These are phyloP conservation scores for Ascochyta rabiei DNA, from an alignment of 2,329 filamentous ascomycete species.

Conservation along the genomic window DNA sequence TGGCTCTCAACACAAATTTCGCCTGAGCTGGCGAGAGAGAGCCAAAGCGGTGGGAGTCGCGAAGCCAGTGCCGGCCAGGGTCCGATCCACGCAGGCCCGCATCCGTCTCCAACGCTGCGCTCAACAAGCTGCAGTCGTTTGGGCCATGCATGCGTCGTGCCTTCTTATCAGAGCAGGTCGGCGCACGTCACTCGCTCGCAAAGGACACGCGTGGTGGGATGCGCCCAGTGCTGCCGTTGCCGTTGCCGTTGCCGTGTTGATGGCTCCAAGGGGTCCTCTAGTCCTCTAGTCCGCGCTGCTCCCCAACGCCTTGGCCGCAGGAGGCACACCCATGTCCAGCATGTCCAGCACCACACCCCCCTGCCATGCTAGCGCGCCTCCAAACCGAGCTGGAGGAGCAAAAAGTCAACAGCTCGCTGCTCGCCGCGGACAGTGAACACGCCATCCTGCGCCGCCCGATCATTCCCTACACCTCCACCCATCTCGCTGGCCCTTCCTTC, in stretches of 20 bases:
- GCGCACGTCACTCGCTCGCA: constrained; percentile 5
- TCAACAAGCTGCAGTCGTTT: constrained; percentile 16
- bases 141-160: constrained; percentile 1
- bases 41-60: constrained; percentile 25
- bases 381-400: constrained; percentile 22
- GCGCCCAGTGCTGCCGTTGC: background rate
- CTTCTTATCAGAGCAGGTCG: constrained; percentile 7
- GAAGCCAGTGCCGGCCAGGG: constrained; percentile 19
- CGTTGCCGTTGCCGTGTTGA: constrained; percentile 1
- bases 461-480: constrained; percentile 24
- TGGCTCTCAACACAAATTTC: constrained; percentile 40
- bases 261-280: constrained; percentile 10
- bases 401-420: constrained; percentile 34
- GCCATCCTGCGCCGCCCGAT: constrained; percentile 22
- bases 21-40: constrained; percentile 30
- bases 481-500: constrained; percentile 24
- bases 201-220: constrained; percentile 2
- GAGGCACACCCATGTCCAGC: constrained; percentile 12
- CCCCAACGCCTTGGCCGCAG: constrained; percentile 19
- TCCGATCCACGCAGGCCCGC: constrained; percentile 11
- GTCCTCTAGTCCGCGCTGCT: background rate
- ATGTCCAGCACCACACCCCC: background rate
- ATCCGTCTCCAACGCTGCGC: constrained; percentile 4
- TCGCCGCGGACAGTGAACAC: constrained; percentile 30
- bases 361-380: constrained; percentile 13